Base-by-base conservation (phyloP, 2,329 filamentous ascomycete genomes). In the Microdochium bolleyi region DNA sequence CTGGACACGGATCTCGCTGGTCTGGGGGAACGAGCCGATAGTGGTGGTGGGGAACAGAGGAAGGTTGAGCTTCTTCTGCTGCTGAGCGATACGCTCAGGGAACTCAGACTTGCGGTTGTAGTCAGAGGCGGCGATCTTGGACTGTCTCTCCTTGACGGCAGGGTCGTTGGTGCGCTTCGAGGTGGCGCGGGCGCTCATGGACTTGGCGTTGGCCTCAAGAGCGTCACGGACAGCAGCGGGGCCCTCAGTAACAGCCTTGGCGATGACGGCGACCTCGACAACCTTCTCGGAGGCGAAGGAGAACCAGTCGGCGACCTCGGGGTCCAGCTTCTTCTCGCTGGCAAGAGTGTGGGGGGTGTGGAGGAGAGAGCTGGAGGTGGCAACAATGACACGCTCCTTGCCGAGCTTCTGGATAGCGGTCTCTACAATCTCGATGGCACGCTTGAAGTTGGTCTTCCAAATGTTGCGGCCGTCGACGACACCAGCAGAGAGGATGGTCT, bases 361-460 rank as follows among this genome's bases (percentile, higher is more conserved):
- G 59, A 99, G 89, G 64, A 99, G 90, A 62, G 94, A 97, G 80
- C 88, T 94, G 68, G 94, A 97, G 62, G 92, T 96, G 68, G 94
- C 89, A 63, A 96, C 90, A 62, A 99, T 89, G 72, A 99, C 92
- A 69, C 94, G 89, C 62, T 97, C 92, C 82, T 96, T 92, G 77
- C 94, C 92, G 58, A 99, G 84, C 80, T 95, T 83, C 80, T 96
- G 89, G 66, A 97, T 79, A 60, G 92, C 94, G 55, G 83, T 79
- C 84, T 97, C 90, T 57, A 94, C 87, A 59, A 78, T 83, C 80
- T 94, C 92, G 60, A 99, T 95, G 67, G 94, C 91, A 66, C 84
- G 84, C 84, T 95, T 88, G 79, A 96, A 88, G 86, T 97, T 95
- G 77, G 91, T 96, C 89, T 99, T 99, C 94, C 94, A 99, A 82